Percentiles rank a stretch among this genome's conserved stretches.
These are phyloP conservation scores for Saitozyma podzolica DNA, from an alignment of 768 basidiomycete genomes.

Conservation along the genomic window DNA sequence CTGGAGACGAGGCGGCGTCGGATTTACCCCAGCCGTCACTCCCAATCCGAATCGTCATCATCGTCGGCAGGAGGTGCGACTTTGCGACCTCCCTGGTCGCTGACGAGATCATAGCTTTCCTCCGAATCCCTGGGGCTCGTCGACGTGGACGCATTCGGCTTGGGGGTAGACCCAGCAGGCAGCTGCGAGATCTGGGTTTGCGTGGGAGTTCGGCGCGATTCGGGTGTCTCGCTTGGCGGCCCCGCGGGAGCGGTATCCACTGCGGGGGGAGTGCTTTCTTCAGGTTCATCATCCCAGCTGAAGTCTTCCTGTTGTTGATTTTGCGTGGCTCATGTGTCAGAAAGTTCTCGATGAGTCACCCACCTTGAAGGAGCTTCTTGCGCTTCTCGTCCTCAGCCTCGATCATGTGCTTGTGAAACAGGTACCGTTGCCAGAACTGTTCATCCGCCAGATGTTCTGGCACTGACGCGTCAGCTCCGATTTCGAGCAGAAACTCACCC, in stretches of 20 bases:
- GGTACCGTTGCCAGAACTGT: conserved; percentile 51
- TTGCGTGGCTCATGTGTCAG: conserved; percentile 17
- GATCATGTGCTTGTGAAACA: conserved; percentile 51
- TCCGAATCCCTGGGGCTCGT: conserved; percentile 47
- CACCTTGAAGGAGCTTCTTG: conserved; percentile 44
- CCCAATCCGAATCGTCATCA: conserved; percentile 51
- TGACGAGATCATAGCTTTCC: conserved; percentile 51
- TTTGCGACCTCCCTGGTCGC: conserved; percentile 29
- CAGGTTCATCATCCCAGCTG: conserved; percentile 50
- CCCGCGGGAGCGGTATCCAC: background rate
- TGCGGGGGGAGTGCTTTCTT: conserved; percentile 18
- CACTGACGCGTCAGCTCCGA: conserved; percentile 28
- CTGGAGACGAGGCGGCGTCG: no score
- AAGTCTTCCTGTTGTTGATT: conserved; percentile 44
- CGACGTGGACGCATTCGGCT: conserved; percentile 14
- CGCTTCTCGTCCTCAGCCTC: conserved; percentile 48
- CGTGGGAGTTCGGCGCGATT: background rate
- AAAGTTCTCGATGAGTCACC: conserved; percentile 1
- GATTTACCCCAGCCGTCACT: conserved; percentile 15
- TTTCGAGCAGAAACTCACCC: conserved; percentile 26
- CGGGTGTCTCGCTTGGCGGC: background rate
- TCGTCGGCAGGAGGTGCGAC: conserved; percentile 3
- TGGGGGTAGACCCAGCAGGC: no score
- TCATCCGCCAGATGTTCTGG: conserved; percentile 45
- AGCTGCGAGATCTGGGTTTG: background rate